Percentiles rank a stretch among this genome's conserved stretches.
Conservation (phyloP, 2,329 filamentous ascomycete species). For the Aureobasidium sp. region DNA sequence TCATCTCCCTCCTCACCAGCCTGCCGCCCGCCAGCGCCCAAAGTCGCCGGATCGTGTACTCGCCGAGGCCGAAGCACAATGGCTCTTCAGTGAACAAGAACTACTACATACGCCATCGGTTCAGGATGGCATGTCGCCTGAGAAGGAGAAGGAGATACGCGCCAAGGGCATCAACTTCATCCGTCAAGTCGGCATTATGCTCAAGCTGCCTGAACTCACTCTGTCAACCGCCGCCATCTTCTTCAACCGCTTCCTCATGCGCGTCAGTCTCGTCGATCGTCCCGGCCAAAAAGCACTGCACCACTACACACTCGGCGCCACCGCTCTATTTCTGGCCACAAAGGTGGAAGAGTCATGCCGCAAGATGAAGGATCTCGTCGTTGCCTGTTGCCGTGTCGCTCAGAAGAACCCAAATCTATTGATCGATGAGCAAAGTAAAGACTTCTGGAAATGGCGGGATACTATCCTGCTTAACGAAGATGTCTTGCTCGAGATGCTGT, state of each 20-base stretch:
- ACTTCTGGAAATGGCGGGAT: slow-evolving; percentile 97
- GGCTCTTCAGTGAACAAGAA: slow-evolving; percentile 83
- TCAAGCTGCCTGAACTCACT: slow-evolving; percentile 87
- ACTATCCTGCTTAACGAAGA: slow-evolving; percentile 91
- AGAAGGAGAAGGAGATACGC: slow-evolving; percentile 71
- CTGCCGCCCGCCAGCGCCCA: slow-evolving; percentile 30
- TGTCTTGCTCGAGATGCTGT: slow-evolving; percentile 80
- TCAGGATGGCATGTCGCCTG: slow-evolving; percentile 67
- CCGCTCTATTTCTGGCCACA: slow-evolving; percentile 85
- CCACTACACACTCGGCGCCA: slow-evolving; percentile 90
- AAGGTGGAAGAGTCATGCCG: slow-evolving; percentile 97
- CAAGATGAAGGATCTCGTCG: slow-evolving; percentile 90
- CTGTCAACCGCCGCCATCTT: slow-evolving; percentile 88
- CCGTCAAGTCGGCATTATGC: slow-evolving; percentile 82
- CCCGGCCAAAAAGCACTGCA: slow-evolving; percentile 66
- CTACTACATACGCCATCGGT: slow-evolving; percentile 76
- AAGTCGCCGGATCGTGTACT: slow-evolving; percentile 40
- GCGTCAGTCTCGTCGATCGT: slow-evolving; percentile 69
- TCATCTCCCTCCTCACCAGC: slow-evolving; percentile 34
- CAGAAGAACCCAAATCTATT: slow-evolving; percentile 87
- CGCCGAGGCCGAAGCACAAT: slow-evolving; percentile 60
- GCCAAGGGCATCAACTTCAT: slow-evolving; percentile 97
- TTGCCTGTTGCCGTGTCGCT: slow-evolving; percentile 87
- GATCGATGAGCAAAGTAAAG: slow-evolving; percentile 94
- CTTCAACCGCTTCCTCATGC: slow-evolving; percentile 95